Base-by-base conservation (phyloP, 331 rosid species). In the Rosa hybrid region DNA sequence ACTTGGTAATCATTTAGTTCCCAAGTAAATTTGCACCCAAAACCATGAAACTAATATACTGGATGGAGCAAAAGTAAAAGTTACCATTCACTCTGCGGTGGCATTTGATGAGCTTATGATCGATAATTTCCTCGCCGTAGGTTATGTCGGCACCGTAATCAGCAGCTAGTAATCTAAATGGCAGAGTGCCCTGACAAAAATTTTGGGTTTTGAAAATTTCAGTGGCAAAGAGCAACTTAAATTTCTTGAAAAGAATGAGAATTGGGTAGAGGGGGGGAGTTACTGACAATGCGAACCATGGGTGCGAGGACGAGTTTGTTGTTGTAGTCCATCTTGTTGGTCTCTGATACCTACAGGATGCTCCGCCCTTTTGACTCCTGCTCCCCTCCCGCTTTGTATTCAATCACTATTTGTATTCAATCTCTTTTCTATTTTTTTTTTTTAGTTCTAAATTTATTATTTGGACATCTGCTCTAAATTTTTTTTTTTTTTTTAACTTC, bases 201-300 rank as follows among this genome's bases (percentile, higher is more conserved):
- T 48, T 75, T 12, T n/a, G 44, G 48, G 21, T 23, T 42, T 23
- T 30, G 57, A 6, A 6, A 17, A 59, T 20, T 49, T 49, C 54
- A 49, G 54, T 49, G 17, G 12, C 4, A 67, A n/a, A 45, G 20
- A 41, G 18, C 46, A 34, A 50, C 34, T 20, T 45, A 60, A 78
- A 3, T 56, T 46, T 34, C 5, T 21, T 0, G 6, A 27, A 2
- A 68, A 51, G 46, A 49, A 30, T 6, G 16, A 48, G 16, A 17
- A 9, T 6, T 56, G 27, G 68, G 62, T 38, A 50, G 27, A 74
- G 49, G 12, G 59, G 64, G 42, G 39, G 12, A 41, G 57, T 71
- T 25, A 86, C 98, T 92, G 74, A 94, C 98, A 72, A 90, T 90
- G 89, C 98, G 94, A 87, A 94, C 97, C 98, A 94, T 94, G 16